Evolutionary conservation across 2,329 filamentous ascomycete genomes (phyloP).

Genomic region (Xylariales sp.): DNA sequence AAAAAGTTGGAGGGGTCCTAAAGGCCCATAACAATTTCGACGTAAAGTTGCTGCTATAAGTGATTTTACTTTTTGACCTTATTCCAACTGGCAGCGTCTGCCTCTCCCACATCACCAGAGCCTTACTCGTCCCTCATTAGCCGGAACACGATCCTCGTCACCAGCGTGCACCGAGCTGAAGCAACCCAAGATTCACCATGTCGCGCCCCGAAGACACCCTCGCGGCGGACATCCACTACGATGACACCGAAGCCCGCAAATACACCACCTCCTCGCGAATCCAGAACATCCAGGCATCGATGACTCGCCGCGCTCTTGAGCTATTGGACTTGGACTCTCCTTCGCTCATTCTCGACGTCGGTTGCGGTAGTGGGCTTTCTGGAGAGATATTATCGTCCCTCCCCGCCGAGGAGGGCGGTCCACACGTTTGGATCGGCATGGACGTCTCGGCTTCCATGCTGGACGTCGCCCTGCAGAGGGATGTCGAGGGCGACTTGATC

Average conservation of each 20-base stretch:
- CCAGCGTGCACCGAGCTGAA: no score
- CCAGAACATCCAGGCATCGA: slow-evolving; percentile 87
- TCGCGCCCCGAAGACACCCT: slow-evolving; percentile 95
- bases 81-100: no score
- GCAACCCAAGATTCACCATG: no score
- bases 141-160: no score
- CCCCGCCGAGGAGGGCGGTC: slow-evolving; percentile 66
- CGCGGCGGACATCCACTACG: slow-evolving; percentile 96
- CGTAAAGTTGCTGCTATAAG: no score
- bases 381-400: slow-evolving; percentile 87
- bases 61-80: no score
- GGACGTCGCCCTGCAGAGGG: slow-evolving; percentile 85
- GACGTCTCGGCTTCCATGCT: slow-evolving; percentile 95
- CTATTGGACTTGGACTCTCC: slow-evolving; percentile 77
- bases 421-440: slow-evolving; percentile 96
- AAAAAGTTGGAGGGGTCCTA: no score
- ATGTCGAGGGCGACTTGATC: slow-evolving; percentile 90
- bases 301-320: slow-evolving; percentile 90
- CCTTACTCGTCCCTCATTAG: no score
- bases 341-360: slow-evolving; percentile 91
- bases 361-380: slow-evolving; percentile 89
- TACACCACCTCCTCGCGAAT: slow-evolving; percentile 97
- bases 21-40: no score
- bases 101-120: no score
- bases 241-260: slow-evolving; percentile 91